phyloP scores from a whole-genome alignment of 129 eudicot species.

The Pseudognaphalium luteoalbum region DNA sequence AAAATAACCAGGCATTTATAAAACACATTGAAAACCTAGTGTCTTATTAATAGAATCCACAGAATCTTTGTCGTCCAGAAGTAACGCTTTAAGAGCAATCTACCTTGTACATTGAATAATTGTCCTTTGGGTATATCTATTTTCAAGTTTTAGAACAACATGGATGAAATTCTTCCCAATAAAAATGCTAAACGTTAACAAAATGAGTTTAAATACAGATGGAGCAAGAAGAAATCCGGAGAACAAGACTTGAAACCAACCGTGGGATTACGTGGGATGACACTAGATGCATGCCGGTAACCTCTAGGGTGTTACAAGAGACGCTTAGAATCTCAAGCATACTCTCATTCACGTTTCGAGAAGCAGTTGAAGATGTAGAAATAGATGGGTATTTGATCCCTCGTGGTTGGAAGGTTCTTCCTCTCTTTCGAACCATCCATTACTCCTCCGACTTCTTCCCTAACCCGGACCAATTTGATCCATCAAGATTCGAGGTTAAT shows the following conservation, averaged over 20 bases:
- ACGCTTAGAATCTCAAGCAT: slow-evolving; percentile 73
- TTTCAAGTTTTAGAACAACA: too few species aligned
- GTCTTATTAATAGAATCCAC: neutral
- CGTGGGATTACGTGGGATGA: slow-evolving; percentile 78
- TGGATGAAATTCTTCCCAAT: too few species aligned
- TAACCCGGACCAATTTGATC: slow-evolving; percentile 74
- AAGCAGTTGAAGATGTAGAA: slow-evolving; percentile 88
- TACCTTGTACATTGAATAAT: too few species aligned
- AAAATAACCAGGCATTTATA: too few species aligned
- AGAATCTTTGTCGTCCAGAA: neutral
- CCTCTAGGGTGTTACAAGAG: slow-evolving; percentile 74
- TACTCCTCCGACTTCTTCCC: slow-evolving; percentile 67
- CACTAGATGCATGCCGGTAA: slow-evolving; percentile 61
- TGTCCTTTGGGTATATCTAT: too few species aligned
- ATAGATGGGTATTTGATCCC: slow-evolving; percentile 77
- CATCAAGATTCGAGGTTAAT: slow-evolving; percentile 85
- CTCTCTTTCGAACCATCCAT: slow-evolving; percentile 86
- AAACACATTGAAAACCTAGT: neutral
- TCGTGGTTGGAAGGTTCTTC: slow-evolving; percentile 94
- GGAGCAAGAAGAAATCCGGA: slow-evolving; percentile 68
- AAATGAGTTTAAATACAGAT: slow-evolving; percentile 36
- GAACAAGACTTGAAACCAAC: slow-evolving; percentile 29
- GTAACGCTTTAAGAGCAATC: too few species aligned
- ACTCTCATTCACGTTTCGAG: slow-evolving; percentile 78
- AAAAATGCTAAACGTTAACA: too few species aligned